phyloP scores from a whole-genome alignment of 352 stramenopile species.

The Globisporangium spinosum region DNA sequence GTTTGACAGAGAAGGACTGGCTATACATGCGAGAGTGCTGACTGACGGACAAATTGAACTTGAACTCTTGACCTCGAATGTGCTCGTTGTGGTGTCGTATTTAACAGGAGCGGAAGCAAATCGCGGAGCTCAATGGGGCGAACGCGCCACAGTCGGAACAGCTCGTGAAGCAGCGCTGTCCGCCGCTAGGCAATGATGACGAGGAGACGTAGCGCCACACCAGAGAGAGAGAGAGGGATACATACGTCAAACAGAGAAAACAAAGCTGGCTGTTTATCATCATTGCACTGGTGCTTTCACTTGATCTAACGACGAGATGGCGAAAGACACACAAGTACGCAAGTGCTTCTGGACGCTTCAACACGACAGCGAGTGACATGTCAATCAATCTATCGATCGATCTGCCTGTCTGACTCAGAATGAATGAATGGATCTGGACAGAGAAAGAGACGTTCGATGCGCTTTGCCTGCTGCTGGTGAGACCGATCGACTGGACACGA shows the following conservation, averaged over 20 bases:
- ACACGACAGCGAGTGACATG: neutral
- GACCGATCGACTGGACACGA: neutral
- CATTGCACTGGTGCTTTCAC: neutral
- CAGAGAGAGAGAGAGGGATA: neutral
- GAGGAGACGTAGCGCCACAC: constrained; percentile 33
- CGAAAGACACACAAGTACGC: neutral
- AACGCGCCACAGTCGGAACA: constrained; percentile 63
- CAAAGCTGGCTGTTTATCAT: neutral
- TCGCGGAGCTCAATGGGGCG: constrained; percentile 53
- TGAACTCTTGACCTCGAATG: neutral
- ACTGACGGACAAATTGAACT: neutral
- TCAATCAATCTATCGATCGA: neutral
- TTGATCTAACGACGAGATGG: neutral
- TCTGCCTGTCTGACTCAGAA: neutral
- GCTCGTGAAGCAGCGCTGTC: constrained; percentile 59
- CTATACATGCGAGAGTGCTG: neutral
- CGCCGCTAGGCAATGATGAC: constrained; percentile 44
- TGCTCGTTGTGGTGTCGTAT: neutral
- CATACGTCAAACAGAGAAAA: neutral
- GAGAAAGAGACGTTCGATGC: neutral
- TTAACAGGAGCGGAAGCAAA: constrained; percentile 46
- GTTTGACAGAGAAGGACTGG: neutral
- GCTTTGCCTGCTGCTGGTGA: neutral
- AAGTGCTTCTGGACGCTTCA: neutral
- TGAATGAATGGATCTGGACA: neutral